A percentile compares a stretch with the other conserved stretches of the same genome.
phyloP scores from a whole-genome alignment of 768 basidiomycete species.

The Rhodotorula diobovata region DNA sequence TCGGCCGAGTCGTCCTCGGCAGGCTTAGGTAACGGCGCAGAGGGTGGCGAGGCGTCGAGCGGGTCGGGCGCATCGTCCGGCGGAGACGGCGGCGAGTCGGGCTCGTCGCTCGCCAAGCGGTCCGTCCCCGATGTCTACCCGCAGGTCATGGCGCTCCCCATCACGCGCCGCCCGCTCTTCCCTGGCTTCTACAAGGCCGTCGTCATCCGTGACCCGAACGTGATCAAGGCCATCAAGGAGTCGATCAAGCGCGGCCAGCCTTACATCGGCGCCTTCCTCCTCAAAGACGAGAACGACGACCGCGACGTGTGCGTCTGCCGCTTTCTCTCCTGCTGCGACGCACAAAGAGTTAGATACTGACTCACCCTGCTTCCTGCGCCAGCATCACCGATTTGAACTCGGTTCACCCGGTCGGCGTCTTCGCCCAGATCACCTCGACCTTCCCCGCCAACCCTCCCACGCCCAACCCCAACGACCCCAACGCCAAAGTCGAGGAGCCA shows the following conservation, averaged over 20 bases:
- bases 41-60: neutral
- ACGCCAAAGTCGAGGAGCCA: slow-evolving; percentile 56
- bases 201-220: slow-evolving; percentile 80
- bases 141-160: slow-evolving; percentile 88
- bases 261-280: slow-evolving; percentile 90
- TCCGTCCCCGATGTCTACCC: slow-evolving; percentile 57
- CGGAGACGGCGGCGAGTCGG: neutral
- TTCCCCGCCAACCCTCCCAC: slow-evolving; percentile 57
- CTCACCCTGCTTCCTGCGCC: neutral
- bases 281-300: slow-evolving; percentile 89
- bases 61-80: neutral
- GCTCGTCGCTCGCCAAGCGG: slow-evolving; percentile 16
- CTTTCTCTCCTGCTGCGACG: neutral
- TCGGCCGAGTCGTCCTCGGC: neutral
- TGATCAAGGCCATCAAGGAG: slow-evolving; percentile 89
- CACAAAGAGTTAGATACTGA: neutral
- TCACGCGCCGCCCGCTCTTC: slow-evolving; percentile 89
- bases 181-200: slow-evolving; percentile 98
- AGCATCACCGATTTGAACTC: slow-evolving; percentile 74
- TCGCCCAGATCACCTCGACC: slow-evolving; percentile 92
- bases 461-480: slow-evolving; percentile 28
- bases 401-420: slow-evolving; percentile 89
- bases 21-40: neutral
- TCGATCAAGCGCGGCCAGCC: slow-evolving; percentile 96
- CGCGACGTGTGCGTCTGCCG: slow-evolving; percentile 59